Evolutionary conservation across 305 asterid genomes (phyloP).

Genomic region (Fraxinus baroniana): DNA sequence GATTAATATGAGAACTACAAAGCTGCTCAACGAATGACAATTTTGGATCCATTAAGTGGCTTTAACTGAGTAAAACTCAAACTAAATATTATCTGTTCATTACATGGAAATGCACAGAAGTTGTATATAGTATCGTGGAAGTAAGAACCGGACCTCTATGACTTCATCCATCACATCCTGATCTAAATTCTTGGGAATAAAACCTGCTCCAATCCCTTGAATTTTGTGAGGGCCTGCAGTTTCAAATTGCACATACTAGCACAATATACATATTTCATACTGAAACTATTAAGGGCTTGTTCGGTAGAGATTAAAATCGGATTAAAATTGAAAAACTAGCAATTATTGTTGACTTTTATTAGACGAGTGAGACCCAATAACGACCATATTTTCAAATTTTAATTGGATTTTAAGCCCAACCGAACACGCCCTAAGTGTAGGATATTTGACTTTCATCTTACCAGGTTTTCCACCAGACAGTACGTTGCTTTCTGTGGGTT

Average conservation of each 20-base stretch:
- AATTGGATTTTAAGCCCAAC: no score
- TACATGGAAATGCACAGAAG: background rate
- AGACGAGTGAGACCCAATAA: no score
- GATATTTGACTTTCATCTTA: slow-evolving; percentile 39
- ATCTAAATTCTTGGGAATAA: slow-evolving; percentile 90
- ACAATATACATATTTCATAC: slow-evolving; percentile 41
- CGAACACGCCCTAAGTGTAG: background rate
- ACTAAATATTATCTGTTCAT: background rate
- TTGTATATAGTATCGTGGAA: slow-evolving; percentile 14
- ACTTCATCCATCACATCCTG: slow-evolving; percentile 93
- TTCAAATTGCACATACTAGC: slow-evolving; percentile 65
- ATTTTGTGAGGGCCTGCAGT: slow-evolving; percentile 99
- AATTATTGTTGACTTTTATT: no score
- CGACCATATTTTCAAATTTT: no score
- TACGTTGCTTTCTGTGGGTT: slow-evolving; percentile 87
- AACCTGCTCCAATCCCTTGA: slow-evolving; percentile 99
- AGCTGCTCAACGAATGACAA: background rate
- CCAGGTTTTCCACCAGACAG: slow-evolving; percentile 98
- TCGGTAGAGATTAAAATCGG: no score
- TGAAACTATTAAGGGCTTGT: slow-evolving; percentile 19
- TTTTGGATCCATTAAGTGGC: background rate
- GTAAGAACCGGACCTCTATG: slow-evolving; percentile 57
- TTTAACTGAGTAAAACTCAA: background rate
- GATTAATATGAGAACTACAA: background rate
- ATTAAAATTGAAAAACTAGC: no score